These are phyloP conservation scores for Colletotrichum paranaense DNA, from an alignment of 2,329 filamentous ascomycete species.

Conservation along the genomic window DNA sequence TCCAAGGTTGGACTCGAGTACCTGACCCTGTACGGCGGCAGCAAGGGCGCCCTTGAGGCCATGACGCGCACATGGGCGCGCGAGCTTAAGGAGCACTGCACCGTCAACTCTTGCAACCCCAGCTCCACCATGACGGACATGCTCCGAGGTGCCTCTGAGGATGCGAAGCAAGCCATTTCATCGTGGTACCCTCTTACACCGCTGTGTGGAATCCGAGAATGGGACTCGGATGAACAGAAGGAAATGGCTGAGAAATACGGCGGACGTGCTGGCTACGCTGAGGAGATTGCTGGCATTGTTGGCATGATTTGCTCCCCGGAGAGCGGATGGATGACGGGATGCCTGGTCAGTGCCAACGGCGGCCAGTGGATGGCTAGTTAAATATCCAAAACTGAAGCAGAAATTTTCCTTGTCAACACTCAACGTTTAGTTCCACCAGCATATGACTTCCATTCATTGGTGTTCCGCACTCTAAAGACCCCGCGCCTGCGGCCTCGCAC, in stretches of 20 bases:
- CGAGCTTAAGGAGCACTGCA: constrained; percentile 67
- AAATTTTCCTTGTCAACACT: neutral
- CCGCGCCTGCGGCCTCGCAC: no score
- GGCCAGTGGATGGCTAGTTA: constrained; percentile 41
- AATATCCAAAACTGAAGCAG: constrained; percentile 43
- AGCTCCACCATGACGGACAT: constrained; percentile 47
- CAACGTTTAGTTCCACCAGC: neutral
- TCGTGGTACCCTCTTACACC: constrained; percentile 60
- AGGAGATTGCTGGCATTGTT: constrained; percentile 77
- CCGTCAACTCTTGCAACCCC: constrained; percentile 70
- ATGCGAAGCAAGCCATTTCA: constrained; percentile 52
- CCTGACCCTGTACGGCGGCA: constrained; percentile 70
- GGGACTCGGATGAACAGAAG: constrained; percentile 43
- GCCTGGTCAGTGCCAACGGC: constrained; percentile 78
- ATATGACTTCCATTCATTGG: neutral
- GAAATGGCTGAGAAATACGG: constrained; percentile 61
- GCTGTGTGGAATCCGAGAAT: constrained; percentile 50
- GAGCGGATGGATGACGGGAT: constrained; percentile 76
- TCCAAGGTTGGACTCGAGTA: constrained; percentile 63
- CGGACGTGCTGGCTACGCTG: constrained; percentile 67
- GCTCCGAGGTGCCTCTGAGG: constrained; percentile 65
- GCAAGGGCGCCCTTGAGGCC: constrained; percentile 70
- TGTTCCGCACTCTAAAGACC: no score
- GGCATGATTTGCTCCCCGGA: constrained; percentile 77
- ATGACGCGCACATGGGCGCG: constrained; percentile 73